These are phyloP conservation scores for Fistulinella staudtii DNA, from an alignment of 1,284 basidiomycete species.

Conservation along the genomic window DNA sequence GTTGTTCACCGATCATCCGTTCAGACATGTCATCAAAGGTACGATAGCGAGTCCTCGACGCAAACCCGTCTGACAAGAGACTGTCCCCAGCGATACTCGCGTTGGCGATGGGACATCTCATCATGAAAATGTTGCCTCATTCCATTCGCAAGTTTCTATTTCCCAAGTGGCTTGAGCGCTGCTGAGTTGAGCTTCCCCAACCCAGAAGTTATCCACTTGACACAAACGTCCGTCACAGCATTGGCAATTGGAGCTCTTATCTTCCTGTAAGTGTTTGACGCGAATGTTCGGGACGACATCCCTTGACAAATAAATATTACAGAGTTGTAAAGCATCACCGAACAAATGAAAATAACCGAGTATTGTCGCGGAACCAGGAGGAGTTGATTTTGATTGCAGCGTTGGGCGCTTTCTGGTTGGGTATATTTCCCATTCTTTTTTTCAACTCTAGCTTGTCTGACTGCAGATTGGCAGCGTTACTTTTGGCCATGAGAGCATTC, in stretches of 20 bases:
- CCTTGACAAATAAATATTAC: slow-evolving; percentile 7
- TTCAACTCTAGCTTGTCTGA: slow-evolving; percentile 7
- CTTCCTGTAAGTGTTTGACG: slow-evolving; percentile 49
- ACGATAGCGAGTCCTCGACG: slow-evolving; percentile 3
- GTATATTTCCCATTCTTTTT: slow-evolving; percentile 38
- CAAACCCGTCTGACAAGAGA: slow-evolving; percentile 11
- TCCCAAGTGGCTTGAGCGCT: slow-evolving; percentile 3
- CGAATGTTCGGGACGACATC: neutral
- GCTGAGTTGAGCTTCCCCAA: slow-evolving; percentile 6
- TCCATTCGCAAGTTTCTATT: slow-evolving; percentile 40
- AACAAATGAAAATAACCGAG: slow-evolving; percentile 38
- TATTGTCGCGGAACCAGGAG: slow-evolving; percentile 65
- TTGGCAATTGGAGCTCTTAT: slow-evolving; percentile 59
- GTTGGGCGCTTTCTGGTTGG: slow-evolving; percentile 69
- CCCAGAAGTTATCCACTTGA: slow-evolving; percentile 62
- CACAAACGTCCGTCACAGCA: slow-evolving; percentile 68
- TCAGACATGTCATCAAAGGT: slow-evolving; percentile 33
- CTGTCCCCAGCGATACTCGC: slow-evolving; percentile 27
- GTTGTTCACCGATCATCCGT: slow-evolving; percentile 31
- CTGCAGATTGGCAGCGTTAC: slow-evolving; percentile 32
- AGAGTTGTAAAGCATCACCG: slow-evolving; percentile 60
- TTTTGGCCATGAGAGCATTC: slow-evolving; percentile 45
- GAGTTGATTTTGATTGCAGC: slow-evolving; percentile 66
- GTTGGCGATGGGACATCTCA: slow-evolving; percentile 30
- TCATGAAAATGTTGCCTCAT: slow-evolving; percentile 35